Evolutionary conservation across 225 moss, liverwort and hornwort genomes (phyloP), one percentile per base, ranked within the genome.

Genomic region (Physcomitrellopsis africana): DNA sequence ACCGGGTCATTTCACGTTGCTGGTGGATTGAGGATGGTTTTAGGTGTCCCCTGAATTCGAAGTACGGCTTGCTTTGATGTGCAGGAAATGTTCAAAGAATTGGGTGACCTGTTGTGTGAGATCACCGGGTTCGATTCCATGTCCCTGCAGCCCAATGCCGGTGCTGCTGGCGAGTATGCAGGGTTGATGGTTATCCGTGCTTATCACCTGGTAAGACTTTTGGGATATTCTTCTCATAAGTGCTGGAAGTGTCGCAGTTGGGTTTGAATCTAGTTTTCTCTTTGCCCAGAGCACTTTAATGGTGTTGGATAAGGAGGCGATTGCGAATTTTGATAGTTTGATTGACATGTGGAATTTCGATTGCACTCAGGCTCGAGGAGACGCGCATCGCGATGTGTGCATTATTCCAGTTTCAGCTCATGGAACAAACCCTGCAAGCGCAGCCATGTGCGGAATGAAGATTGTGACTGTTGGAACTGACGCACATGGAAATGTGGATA

Each of bases 381-480:
- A 99, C 51, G 9, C 72, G 27, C 86, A 93, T 57, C 85, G 97
- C 8, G 81, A 97, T 81, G 94, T 97, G 11, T 97, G 97, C 68
- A 99, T 99, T 76, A 99, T 99, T 60, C 97, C 97, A n/a, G 83
- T 76, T 9, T 99, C 97, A 1, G 97, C 97, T 13, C 97, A 99
- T 70, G 97, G 97, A 11, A 99, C 97, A 41, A 99, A 99, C 70
- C 97, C 97, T 37, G 97, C 97, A 1, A 94, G 94, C 83, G 97
- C 97, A 10, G 97, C 97, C 16, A 99, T 99, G 97, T 93, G 97
- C 72, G 97, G 97, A n/a, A 94, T 99, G 97, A 94, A 85, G 76
- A 99, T 99, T 67, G 97, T 99, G 61, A 81, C 61, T 1, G 24
- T 99, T 51, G 97, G 94, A 27, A 99, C 94, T 16, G 97, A 99